phyloP scores from a whole-genome alignment of 2,329 filamentous ascomycete species.

The Botryotinia calthae region DNA sequence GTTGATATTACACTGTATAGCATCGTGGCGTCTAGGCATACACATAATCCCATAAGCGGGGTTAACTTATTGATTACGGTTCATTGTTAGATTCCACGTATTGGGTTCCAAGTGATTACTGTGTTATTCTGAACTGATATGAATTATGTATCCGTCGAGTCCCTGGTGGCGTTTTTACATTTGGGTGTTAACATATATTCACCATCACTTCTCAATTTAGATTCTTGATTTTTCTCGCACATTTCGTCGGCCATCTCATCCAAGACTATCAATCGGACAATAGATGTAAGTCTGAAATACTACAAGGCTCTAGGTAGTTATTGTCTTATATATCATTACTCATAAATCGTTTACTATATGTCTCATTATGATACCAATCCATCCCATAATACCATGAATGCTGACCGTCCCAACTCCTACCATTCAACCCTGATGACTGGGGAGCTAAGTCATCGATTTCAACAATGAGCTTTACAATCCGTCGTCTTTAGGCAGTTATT shows the following conservation, averaged over 20 bases:
- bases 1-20: constrained; percentile 9
- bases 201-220: no score
- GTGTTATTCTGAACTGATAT: neutral
- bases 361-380: neutral
- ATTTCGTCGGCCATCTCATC: neutral
- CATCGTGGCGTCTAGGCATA: constrained; percentile 12
- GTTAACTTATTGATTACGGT: neutral
- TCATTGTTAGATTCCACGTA: neutral
- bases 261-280: neutral
- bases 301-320: neutral
- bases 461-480: neutral
- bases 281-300: neutral
- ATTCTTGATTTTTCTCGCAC: neutral
- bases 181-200: no score
- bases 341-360: neutral
- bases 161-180: no score
- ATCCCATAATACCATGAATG: neutral
- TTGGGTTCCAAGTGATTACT: neutral
- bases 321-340: neutral
- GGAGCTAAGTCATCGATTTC: neutral
- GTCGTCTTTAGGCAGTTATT: neutral
- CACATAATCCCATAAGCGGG: neutral
- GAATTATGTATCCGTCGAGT: neutral
- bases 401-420: neutral
- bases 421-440: neutral